Base-by-base conservation (phyloP, 768 basidiomycete species). In the Saitozyma sp. region DNA sequence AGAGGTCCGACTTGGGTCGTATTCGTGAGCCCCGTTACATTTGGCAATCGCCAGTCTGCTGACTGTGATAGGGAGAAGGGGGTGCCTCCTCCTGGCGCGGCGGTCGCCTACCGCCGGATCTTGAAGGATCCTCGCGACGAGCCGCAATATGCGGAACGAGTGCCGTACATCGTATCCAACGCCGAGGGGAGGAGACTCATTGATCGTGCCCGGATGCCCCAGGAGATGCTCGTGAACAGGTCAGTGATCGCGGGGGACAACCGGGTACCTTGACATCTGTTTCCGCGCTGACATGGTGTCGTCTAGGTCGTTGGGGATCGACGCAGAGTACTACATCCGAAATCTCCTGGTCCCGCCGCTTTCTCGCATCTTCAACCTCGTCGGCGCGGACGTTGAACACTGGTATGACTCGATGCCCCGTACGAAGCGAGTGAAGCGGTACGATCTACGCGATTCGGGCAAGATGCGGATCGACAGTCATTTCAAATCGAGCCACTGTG, bases 341-440 rank as follows among this genome's bases (percentile, higher is more conserved):
- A 83, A 85, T 50, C 87, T 93, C 14, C 83, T 98, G 51, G 91
- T 98, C 50, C 92, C 91, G 9, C 92, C 95, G 0, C 76, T 99
- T 66, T 89, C 90, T 62, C 85, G 96, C 51, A 85, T 99, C 50
- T 91, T 98, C 82, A 92, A 89, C 68, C 85, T 98, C 20, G 83
- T 94, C 41, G 94, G 95, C 14, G 92, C 89, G 9, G 89, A 96
- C 74, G 87, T 95, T 37, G 84, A 84, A 56, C 82, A 83, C 49
- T 98, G 95, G 95, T 97, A 86, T 73, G 84, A 88, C 54, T 87
- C 88, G 38, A 92, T 94, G 91, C 90, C 91, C 1, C 87, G 86
- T 75, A 81, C 82, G 46, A 80, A 82, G 59, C 80, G 81, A 52
- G 80, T 78, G 2, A 61, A 68, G 59, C 82, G 81, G 54, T 70